Evolutionary conservation across 2,329 filamentous ascomycete species (phyloP).

Genomic region (Alternaria ethzedia): DNA sequence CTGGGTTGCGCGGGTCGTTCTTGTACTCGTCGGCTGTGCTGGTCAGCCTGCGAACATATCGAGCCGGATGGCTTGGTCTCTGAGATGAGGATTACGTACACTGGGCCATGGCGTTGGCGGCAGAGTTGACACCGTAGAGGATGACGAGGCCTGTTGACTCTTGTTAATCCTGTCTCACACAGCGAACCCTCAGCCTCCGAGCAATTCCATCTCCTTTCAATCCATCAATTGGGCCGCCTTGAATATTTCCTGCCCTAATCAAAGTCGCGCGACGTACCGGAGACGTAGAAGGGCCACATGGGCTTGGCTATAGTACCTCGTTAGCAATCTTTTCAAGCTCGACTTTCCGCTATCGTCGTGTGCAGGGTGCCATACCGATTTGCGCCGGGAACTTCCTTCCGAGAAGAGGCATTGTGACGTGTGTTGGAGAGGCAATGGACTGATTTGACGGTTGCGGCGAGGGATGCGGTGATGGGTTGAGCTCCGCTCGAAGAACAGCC

Average conservation of each 20-base stretch:
- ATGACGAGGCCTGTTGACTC: slow-evolving; percentile 73
- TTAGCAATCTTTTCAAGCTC: slow-evolving; percentile 34
- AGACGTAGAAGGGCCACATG: slow-evolving; percentile 91
- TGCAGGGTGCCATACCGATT: slow-evolving; percentile 51
- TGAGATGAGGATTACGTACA: slow-evolving; percentile 63
- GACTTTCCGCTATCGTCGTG: not conserved
- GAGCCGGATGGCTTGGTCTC: not conserved
- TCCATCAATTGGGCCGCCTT: slow-evolving; percentile 3
- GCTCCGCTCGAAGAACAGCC: slow-evolving; percentile 25
- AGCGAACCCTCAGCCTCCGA: not conserved
- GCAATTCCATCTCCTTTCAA: slow-evolving; percentile 11
- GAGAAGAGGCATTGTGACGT: slow-evolving; percentile 53
- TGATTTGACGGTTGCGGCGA: slow-evolving; percentile 38
- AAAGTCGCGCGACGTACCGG: slow-evolving; percentile 70
- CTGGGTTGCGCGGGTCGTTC: slow-evolving; percentile 92
- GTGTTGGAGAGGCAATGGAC: slow-evolving; percentile 39
- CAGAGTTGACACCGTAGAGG: slow-evolving; percentile 88
- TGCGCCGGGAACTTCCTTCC: slow-evolving; percentile 60
- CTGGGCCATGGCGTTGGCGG: slow-evolving; percentile 76
- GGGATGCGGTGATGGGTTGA: slow-evolving; percentile 34
- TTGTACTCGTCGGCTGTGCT: slow-evolving; percentile 85
- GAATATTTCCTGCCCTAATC: not conserved
- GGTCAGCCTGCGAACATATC: slow-evolving; percentile 25
- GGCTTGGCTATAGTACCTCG: slow-evolving; percentile 72
- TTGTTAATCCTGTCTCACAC: slow-evolving; percentile 23